These are phyloP conservation scores for Neonothopanus nambi DNA, from an alignment of 1,284 basidiomycete genomes.

Conservation along the genomic window DNA sequence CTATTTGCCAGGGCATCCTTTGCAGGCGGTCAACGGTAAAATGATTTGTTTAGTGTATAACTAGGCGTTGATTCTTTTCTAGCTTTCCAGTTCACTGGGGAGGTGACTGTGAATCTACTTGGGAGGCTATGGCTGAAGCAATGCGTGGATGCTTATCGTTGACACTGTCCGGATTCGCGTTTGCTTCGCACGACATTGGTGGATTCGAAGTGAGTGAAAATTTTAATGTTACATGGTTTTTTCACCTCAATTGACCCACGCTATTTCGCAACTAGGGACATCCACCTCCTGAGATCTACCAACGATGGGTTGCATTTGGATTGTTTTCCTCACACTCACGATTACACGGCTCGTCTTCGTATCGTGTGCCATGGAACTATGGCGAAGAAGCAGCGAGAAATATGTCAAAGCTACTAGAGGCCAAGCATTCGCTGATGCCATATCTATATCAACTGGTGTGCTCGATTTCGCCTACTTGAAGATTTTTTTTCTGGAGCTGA, in stretches of 20 bases:
- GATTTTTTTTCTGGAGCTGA: too few species aligned
- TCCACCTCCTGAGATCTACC: slow-evolving; percentile 69
- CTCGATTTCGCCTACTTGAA: slow-evolving; percentile 8
- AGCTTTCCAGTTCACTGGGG: slow-evolving; percentile 64
- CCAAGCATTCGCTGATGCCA: slow-evolving; percentile 76
- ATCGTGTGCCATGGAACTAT: slow-evolving; percentile 77
- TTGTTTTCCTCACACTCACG: slow-evolving; percentile 72
- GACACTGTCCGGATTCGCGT: slow-evolving; percentile 69
- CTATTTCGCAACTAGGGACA: slow-evolving; percentile 45
- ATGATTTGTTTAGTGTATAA: slow-evolving; percentile 7
- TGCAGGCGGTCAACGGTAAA: slow-evolving; percentile 66
- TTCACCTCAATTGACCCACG: not conserved
- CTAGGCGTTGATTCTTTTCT: not conserved
- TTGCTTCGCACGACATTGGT: slow-evolving; percentile 75
- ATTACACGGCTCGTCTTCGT: slow-evolving; percentile 70
- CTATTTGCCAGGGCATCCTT: slow-evolving; percentile 69
- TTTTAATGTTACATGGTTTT: not conserved
- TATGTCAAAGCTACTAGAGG: slow-evolving; percentile 65
- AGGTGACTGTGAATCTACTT: slow-evolving; percentile 77
- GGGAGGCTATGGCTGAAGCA: slow-evolving; percentile 77
- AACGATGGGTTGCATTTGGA: slow-evolving; percentile 77
- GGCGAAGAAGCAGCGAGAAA: slow-evolving; percentile 68
- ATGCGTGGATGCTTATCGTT: slow-evolving; percentile 68
- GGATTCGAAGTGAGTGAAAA: slow-evolving; percentile 59
- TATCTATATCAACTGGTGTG: slow-evolving; percentile 67